A percentile compares a stretch with the other conserved stretches of the same genome.
Conservation (phyloP, 768 basidiomycete species). For the Hygrophoropsis aurantiaca region DNA sequence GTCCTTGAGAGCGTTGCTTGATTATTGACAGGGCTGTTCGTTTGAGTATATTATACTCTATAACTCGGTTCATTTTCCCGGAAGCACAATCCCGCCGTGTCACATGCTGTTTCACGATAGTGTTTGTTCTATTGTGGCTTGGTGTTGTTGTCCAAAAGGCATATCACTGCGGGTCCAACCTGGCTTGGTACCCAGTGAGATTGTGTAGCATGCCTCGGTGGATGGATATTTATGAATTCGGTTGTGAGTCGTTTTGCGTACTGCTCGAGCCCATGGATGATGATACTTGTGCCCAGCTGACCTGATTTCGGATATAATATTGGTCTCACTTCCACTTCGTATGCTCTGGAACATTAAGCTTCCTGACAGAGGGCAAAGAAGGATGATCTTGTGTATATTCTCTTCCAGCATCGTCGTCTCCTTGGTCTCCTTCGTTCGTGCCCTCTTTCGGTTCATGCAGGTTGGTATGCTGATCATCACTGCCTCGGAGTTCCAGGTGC, state of each 20-base stretch:
- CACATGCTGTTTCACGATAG: conserved; percentile 7
- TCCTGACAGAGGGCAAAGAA: neutral
- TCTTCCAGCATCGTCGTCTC: neutral
- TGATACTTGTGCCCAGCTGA: neutral
- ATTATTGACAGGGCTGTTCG: conserved; percentile 16
- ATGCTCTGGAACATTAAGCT: conserved; percentile 7
- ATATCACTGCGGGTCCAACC: neutral
- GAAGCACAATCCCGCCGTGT: conserved; percentile 6
- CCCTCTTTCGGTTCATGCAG: neutral
- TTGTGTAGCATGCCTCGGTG: too few species aligned
- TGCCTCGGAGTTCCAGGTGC: neutral
- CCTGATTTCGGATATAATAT: conserved; percentile 1
- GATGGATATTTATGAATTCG: too few species aligned
- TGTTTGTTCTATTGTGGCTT: conserved; percentile 11
- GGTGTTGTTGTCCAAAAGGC: conserved; percentile 1
- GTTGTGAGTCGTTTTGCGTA: too few species aligned
- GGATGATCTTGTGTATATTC: conserved; percentile 7
- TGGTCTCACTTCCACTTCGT: conserved; percentile 1
- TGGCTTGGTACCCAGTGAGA: too few species aligned
- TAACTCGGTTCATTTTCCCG: conserved; percentile 17
- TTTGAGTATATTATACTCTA: conserved; percentile 18
- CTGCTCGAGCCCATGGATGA: too few species aligned
- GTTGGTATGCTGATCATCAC: neutral
- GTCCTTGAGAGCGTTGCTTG: neutral
- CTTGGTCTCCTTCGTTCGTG: conserved; percentile 1